Evolutionary conservation across 2,329 filamentous ascomycete genomes (phyloP).

Genomic region (Lecanicillium sp.): DNA sequence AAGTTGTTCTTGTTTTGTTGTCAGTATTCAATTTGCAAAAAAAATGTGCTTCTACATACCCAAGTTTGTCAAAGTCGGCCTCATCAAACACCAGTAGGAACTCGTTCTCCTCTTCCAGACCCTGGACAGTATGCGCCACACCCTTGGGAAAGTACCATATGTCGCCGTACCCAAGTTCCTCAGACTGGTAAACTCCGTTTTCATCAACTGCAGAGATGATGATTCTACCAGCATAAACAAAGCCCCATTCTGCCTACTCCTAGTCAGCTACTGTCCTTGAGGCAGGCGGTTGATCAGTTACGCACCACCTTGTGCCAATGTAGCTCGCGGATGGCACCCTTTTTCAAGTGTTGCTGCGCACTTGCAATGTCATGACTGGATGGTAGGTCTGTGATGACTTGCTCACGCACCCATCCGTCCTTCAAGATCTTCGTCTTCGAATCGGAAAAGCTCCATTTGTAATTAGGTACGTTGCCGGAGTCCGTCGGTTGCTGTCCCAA

Average conservation of each 20-base stretch:
- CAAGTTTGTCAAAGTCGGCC: slow-evolving; percentile 57
- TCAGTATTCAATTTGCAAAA: neutral
- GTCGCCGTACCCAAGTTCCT: slow-evolving; percentile 54
- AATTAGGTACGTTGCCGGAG: slow-evolving; percentile 56
- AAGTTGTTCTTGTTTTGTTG: slow-evolving; percentile 51
- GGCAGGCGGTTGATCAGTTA: slow-evolving; percentile 19
- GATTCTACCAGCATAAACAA: slow-evolving; percentile 53
- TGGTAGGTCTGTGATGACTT: slow-evolving; percentile 61
- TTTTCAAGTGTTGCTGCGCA: slow-evolving; percentile 62
- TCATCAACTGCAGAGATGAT: slow-evolving; percentile 57
- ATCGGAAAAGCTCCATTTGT: slow-evolving; percentile 66
- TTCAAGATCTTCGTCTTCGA: slow-evolving; percentile 56
- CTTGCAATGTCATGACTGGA: slow-evolving; percentile 60
- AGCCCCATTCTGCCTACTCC: slow-evolving; percentile 58
- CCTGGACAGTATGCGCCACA: slow-evolving; percentile 56
- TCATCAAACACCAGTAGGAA: slow-evolving; percentile 62
- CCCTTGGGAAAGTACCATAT: slow-evolving; percentile 67
- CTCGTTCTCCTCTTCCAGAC: slow-evolving; percentile 60
- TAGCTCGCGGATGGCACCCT: slow-evolving; percentile 59
- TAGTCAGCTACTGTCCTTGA: neutral
- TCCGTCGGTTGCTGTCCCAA: slow-evolving; percentile 58
- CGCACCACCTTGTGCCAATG: slow-evolving; percentile 63
- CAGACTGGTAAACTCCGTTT: slow-evolving; percentile 48
- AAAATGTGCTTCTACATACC: slow-evolving; percentile 31
- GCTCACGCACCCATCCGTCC: slow-evolving; percentile 61